Conservation (phyloP, 139 green algal species). For the Nannochloris sp. region DNA sequence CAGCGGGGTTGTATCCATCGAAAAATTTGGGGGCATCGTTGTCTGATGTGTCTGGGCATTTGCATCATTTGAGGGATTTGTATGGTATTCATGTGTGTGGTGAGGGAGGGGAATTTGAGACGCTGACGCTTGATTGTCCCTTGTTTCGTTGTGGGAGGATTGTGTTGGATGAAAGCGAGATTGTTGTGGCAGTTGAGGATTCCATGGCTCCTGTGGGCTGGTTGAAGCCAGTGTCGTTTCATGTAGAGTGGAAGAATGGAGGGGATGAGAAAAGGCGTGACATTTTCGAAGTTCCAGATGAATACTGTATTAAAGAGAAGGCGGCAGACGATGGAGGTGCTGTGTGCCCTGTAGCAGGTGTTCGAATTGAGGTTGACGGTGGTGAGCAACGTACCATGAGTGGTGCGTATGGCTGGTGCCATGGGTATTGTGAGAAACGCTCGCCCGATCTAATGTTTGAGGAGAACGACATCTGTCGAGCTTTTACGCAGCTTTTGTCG, state of each 20-base stretch:
- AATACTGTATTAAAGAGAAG: neutral
- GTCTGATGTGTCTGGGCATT: slow-evolving; percentile 35
- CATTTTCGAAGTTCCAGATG: neutral
- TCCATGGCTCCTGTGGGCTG: slow-evolving; percentile 41
- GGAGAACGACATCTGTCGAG: neutral
- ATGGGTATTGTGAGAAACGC: too few species aligned
- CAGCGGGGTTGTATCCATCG: slow-evolving; percentile 70
- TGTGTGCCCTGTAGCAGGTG: too few species aligned
- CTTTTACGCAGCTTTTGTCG: neutral
- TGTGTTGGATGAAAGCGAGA: slow-evolving; percentile 52
- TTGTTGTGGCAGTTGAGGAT: slow-evolving; percentile 32
- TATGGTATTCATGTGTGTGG: slow-evolving; percentile 89
- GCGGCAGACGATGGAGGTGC: too few species aligned
- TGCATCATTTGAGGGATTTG: slow-evolving; percentile 43
- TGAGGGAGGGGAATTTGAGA: slow-evolving; percentile 98
- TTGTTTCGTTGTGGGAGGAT: slow-evolving; percentile 68
- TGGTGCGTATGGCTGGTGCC: slow-evolving; percentile 4
- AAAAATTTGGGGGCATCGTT: slow-evolving; percentile 78
- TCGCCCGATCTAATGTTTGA: too few species aligned
- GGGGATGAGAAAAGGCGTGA: too few species aligned
- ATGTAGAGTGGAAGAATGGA: slow-evolving; percentile 53
- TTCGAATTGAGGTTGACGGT: neutral
- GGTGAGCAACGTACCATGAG: neutral
- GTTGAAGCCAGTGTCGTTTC: slow-evolving; percentile 57
- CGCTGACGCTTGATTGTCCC: slow-evolving; percentile 81